phyloP scores from a whole-genome alignment of 768 basidiomycete genomes.

The Lactifluus piperatus region DNA sequence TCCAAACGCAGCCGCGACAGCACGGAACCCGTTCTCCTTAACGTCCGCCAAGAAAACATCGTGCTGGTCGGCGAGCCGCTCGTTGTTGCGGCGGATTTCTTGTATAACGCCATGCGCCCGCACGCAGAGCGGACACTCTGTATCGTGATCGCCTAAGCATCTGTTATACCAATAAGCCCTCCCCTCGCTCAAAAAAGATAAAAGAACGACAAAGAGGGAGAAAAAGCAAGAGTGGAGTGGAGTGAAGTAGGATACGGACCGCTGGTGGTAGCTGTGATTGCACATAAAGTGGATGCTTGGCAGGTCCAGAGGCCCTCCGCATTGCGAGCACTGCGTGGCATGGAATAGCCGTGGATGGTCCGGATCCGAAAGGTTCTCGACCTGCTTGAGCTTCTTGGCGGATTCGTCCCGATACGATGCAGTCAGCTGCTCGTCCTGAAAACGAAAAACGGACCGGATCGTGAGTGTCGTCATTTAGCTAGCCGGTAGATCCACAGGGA shows the following conservation, averaged over 20 bases:
- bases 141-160: constrained; percentile 82
- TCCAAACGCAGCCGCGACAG: constrained; percentile 62
- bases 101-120: constrained; percentile 81
- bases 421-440: constrained; percentile 77
- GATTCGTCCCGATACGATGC: constrained; percentile 88
- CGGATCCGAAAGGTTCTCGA: constrained; percentile 70
- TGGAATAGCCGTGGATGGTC: constrained; percentile 85
- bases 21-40: constrained; percentile 57
- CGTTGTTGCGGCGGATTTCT: constrained; percentile 84
- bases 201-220: neutral
- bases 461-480: too few species aligned
- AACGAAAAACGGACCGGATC: neutral
- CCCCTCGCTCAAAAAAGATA: too few species aligned
- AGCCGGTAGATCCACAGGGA: too few species aligned
- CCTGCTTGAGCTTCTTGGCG: constrained; percentile 65
- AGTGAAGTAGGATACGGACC: constrained; percentile 39
- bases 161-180: constrained; percentile 34
- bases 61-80: constrained; percentile 72
- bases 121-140: constrained; percentile 85
- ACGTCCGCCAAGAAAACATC: constrained; percentile 74
- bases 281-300: constrained; percentile 98
- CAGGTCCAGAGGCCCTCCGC: constrained; percentile 83
- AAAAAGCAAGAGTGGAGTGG: neutral
- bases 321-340: constrained; percentile 86
- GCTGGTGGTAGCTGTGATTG: constrained; percentile 92